These are phyloP conservation scores for Pluteus cervinus DNA, from an alignment of 768 basidiomycete species.

Conservation along the genomic window DNA sequence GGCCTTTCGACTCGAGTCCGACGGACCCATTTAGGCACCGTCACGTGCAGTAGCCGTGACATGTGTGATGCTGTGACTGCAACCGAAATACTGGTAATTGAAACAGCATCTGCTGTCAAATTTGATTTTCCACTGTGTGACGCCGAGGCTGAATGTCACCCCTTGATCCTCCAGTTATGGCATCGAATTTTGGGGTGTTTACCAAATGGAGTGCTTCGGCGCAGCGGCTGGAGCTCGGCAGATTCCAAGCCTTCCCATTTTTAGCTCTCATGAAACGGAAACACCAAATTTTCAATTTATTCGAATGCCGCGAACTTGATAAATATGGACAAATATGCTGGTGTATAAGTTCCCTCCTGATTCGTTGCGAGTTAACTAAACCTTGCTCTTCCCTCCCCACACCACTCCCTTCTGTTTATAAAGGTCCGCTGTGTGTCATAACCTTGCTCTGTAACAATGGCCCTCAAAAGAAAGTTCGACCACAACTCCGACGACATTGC, in stretches of 20 bases:
- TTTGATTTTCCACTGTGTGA: too few species aligned
- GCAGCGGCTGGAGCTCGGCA: constrained; percentile 13
- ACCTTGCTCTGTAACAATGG: constrained; percentile 35
- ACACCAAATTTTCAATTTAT: too few species aligned
- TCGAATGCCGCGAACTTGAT: neutral
- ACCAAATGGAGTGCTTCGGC: constrained; percentile 21
- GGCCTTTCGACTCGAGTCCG: too few species aligned
- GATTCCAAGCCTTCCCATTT: too few species aligned
- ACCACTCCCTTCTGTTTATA: constrained; percentile 6
- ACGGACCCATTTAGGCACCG: too few species aligned
- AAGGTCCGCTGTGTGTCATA: constrained; percentile 5
- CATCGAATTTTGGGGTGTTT: constrained; percentile 20
- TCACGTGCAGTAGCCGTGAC: too few species aligned
- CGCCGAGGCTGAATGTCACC: too few species aligned
- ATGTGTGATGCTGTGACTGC: too few species aligned
- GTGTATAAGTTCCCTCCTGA: constrained; percentile 22
- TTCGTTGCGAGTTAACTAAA: too few species aligned
- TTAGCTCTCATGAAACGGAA: too few species aligned
- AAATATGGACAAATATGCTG: constrained; percentile 18
- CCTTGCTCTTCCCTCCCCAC: constrained; percentile 10
- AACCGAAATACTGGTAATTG: too few species aligned
- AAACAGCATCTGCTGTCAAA: too few species aligned
- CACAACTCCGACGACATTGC: constrained; percentile 47
- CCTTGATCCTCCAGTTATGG: neutral
- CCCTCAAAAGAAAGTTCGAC: constrained; percentile 73